These are phyloP conservation scores for Triticum aestivum DNA, from an alignment of 176 grass and related monocot genomes.

Conservation along the genomic window IWGSC_CS_RefSeq_v2.1 NC_057797.1:733285062-733285561, in stretches of 20 bases:
- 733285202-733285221: not conserved
- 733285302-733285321: slow-evolving; percentile 98
- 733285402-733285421: not conserved
- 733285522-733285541: not conserved
- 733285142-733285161: slow-evolving; percentile 99
- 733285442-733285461: not conserved
- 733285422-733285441: not conserved
- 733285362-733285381: slow-evolving; percentile 76
- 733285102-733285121: slow-evolving; percentile 93
- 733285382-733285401: not conserved
- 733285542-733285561: not conserved
- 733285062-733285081: slow-evolving; percentile 97
- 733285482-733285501: not conserved
- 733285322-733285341: slow-evolving; percentile 94
- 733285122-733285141: slow-evolving; percentile 97
- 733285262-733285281: slow-evolving; percentile 11
- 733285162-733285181: not conserved
- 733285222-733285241: slow-evolving; percentile 16
- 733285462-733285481: not conserved
- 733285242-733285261: slow-evolving; percentile 23
- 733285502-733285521: not conserved
- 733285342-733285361: slow-evolving; percentile 98
- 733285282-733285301: slow-evolving; percentile 92
- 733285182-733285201: not conserved
- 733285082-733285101: slow-evolving; percentile 99